phyloP scores from a whole-genome alignment of 345 rosid genomes.

The Heritiera fomes region DNA sequence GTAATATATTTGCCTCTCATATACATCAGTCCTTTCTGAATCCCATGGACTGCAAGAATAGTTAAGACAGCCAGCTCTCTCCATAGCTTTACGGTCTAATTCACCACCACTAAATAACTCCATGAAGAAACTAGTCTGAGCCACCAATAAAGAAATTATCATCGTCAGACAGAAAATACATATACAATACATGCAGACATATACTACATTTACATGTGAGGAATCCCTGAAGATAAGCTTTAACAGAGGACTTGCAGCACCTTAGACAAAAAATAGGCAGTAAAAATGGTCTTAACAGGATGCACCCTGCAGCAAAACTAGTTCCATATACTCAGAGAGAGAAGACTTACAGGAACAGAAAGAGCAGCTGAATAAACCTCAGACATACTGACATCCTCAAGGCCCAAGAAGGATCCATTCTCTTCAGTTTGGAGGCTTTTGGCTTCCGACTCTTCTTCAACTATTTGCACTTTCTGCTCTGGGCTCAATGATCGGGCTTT shows the following conservation, averaged over 20 bases:
- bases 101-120: conserved; percentile 84
- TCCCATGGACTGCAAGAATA: conserved; percentile 95
- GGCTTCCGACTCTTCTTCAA: conserved; percentile 88
- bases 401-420: conserved; percentile 72
- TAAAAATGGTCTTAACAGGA: neutral
- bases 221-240: neutral
- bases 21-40: conserved; percentile 71
- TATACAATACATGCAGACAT: neutral
- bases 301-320: neutral
- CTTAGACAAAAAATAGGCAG: neutral
- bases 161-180: conserved; percentile 16
- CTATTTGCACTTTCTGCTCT: conserved; percentile 87
- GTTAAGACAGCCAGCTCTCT: conserved; percentile 79
- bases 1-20: conserved; percentile 81
- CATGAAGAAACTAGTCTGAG: conserved; percentile 68
- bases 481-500: conserved; percentile 89
- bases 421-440: conserved; percentile 73
- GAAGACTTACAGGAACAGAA: conserved; percentile 70
- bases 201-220: neutral
- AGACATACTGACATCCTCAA: conserved; percentile 80
- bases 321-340: conserved; percentile 8
- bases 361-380: conserved; percentile 67
- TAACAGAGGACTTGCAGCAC: neutral
- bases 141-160: conserved; percentile 24
- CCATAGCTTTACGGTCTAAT: conserved; percentile 79